Evolutionary conservation across 1,284 basidiomycete genomes (phyloP), one percentile per base, ranked within the genome.

Genomic region (Volvariella volvacea): DNA sequence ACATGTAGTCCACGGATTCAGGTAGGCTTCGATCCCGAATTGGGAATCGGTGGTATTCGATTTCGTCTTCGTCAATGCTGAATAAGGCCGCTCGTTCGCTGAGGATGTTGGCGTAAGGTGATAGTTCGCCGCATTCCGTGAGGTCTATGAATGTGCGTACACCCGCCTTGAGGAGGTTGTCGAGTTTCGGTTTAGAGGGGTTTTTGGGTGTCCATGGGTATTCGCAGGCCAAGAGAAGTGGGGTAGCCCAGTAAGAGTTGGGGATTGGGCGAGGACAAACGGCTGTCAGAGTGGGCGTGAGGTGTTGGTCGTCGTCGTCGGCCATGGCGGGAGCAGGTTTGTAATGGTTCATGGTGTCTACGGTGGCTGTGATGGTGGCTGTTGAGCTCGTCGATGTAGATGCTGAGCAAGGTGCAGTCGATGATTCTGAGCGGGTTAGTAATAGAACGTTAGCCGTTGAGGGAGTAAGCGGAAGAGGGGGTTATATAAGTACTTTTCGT

Each of bases 221-320:
- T 58, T 88, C 84, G 71, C 83, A 86, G 0, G 83, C 84, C 46
- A 88, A 70, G 22, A 88, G 73, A 10, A 69, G 64, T 0, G 78
- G 71, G 0, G 83, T 85, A 0, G 83, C 84, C 85, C 85, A 88
- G 66, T 88, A 88, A 0, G 81, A 85, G 63, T 88, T 88, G 10
- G 82, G 82, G 55, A 88, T 79, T 19, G 84, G 84, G 1, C 80
- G 74, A 0, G 73, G 61, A 39, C 61, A 55, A 47, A 50, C 46
- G 36, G 61, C 55, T 33, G 52, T 36, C n/a, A 36, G 34, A 36
- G 34, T n/a, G 30, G n/a, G 30, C 30, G 9, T 9, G 9, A 31
- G 9, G 30, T 31, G 9, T 9, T 9, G 30, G 9, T 31, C 30
- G 30, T 31, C 30, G 30, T 31, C 30, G n/a, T 9, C 9, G 30